Base-by-base conservation (phyloP, 2,329 filamentous ascomycete species). In the Lachnellula cervina region DNA sequence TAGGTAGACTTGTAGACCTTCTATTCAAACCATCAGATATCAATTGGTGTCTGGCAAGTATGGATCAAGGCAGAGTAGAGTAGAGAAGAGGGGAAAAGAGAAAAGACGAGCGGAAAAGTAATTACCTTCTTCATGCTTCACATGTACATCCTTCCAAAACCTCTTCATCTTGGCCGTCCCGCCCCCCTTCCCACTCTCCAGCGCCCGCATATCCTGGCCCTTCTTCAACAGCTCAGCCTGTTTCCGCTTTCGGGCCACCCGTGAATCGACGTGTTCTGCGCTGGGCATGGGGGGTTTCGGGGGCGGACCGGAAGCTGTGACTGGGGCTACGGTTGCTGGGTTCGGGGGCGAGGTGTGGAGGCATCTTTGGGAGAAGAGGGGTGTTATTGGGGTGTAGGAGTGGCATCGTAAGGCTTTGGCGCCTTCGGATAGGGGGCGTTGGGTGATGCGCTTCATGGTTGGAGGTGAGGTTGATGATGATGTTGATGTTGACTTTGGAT, bases 61-160 rank as follows among this genome's bases (percentile, higher is more conserved):
- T 52, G 40, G n/a, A 23, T 32, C 8, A n/a, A 25, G 25, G n/a
- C 25, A n/a, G 14, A 43, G 23, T 21, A 21, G 21, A 21, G 32
- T n/a, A n/a, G n/a, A n/a, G n/a, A n/a, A n/a, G n/a, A n/a, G n/a
- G n/a, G n/a, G n/a, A n/a, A n/a, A n/a, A 19, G 5, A 23, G 14
- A 21, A 32, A 38, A 19, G 47, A 7, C 28, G 25, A 21, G 25
- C 17, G 23, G 17, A 47, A 9, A 44, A 56, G 62, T 72, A 55
- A 9, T 32, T 75, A 88, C 87, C 86, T 60, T 85, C 76, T 9
- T 80, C 79, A 67, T 88, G 82, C 62, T 80, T 77, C 38, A 97
- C 84, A 58, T 79, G 72, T 1, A 94, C 90, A 68, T 94, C 82
- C 71, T 88, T 90, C 93, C 93, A 97, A 76, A 97, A 97, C 52